These are phyloP conservation scores for Talaromyces pinophilus DNA, from an alignment of 2,329 filamentous ascomycete species.

Conservation along the genomic window DNA sequence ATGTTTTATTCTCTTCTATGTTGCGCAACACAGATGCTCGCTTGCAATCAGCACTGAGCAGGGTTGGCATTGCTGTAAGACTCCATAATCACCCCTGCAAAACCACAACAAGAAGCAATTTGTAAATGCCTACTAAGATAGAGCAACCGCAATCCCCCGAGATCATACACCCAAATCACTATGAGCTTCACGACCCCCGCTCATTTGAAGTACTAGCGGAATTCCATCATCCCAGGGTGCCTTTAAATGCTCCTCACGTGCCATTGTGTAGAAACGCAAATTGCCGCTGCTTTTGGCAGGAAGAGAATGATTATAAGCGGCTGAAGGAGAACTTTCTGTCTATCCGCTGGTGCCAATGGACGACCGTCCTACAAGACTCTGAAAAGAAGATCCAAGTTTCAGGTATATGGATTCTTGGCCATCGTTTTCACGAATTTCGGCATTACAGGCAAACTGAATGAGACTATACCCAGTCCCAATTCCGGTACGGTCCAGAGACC, in stretches of 20 bases:
- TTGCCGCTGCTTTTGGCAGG: not conserved
- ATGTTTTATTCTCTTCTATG: not conserved
- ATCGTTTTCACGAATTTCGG: not conserved
- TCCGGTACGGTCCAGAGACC: slow-evolving; percentile 1
- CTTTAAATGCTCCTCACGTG: not conserved
- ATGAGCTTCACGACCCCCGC: not conserved
- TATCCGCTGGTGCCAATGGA: not conserved
- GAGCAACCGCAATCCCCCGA: too few species aligned
- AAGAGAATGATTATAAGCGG: not conserved
- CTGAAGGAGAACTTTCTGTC: not conserved
- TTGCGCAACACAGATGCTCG: not conserved
- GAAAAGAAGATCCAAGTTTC: not conserved
- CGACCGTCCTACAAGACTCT: not conserved
- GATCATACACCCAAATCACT: not conserved
- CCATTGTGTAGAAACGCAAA: not conserved
- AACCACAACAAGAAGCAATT: too few species aligned
- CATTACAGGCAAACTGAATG: not conserved
- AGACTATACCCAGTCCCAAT: not conserved
- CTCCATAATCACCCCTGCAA: too few species aligned
- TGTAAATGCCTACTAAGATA: too few species aligned
- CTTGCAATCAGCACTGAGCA: too few species aligned
- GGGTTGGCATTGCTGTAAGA: too few species aligned
- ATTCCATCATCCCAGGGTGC: not conserved
- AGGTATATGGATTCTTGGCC: not conserved
- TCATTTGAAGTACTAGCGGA: not conserved